Evolutionary conservation across 2,329 filamentous ascomycete species (phyloP).

Genomic region (Penicillium vulpinum): DNA sequence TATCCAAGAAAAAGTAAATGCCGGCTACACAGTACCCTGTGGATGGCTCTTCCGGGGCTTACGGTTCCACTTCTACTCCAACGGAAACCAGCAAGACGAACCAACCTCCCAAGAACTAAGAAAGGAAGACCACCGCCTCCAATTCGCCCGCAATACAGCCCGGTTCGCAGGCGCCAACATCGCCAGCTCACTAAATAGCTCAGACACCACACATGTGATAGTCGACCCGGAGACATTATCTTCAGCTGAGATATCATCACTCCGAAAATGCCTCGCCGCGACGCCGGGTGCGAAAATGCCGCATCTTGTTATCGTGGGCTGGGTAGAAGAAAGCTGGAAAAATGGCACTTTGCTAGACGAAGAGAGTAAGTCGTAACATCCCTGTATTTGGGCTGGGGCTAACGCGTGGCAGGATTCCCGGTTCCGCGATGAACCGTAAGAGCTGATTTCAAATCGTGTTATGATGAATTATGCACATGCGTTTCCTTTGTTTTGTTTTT

Average conservation of each 20-base stretch:
- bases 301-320: constrained; percentile 66
- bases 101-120: neutral
- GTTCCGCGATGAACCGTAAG: neutral
- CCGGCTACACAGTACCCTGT: constrained; percentile 33
- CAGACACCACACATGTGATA: constrained; percentile 70
- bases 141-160: constrained; percentile 59
- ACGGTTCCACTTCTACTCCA: constrained; percentile 45
- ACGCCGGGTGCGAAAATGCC: constrained; percentile 55
- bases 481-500: neutral
- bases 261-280: constrained; percentile 33
- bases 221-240: constrained; percentile 53
- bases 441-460: neutral
- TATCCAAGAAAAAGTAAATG: constrained; percentile 49
- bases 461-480: neutral
- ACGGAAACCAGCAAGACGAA: neutral
- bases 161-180: constrained; percentile 69
- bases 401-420: constrained; percentile 8
- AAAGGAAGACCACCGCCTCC: constrained; percentile 28
- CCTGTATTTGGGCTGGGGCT: neutral
- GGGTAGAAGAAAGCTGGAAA: constrained; percentile 79
- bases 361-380: constrained; percentile 52
- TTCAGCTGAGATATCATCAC: constrained; percentile 42
- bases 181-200: constrained; percentile 52
- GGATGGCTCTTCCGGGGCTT: constrained; percentile 54
- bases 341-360: constrained; percentile 79